Evolutionary conservation across 2,329 filamentous ascomycete species (phyloP).

Genomic region (Ophiostoma angusticollis): DNA sequence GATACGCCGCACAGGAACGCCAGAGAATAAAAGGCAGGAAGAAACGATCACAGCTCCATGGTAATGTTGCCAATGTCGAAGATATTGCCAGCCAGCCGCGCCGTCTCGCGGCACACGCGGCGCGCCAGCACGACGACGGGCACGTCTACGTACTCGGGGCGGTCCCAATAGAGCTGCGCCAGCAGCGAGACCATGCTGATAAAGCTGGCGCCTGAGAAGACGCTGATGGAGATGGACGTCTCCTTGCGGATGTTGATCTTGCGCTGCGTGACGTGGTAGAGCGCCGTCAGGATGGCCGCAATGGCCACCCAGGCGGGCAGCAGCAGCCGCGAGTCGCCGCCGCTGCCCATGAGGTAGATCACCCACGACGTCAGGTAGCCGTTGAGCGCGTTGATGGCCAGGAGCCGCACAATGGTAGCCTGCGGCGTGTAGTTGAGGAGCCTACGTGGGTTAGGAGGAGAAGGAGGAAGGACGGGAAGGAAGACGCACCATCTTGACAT

Average conservation of each 20-base stretch:
- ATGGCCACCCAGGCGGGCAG: conserved; percentile 70
- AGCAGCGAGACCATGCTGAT: conserved; percentile 61
- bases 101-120: conserved; percentile 8
- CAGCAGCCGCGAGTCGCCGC: conserved; percentile 55
- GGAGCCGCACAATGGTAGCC: conserved; percentile 66
- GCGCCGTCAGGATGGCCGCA: conserved; percentile 57
- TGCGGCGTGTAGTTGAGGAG: conserved; percentile 73
- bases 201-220: conserved; percentile 66
- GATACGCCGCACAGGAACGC: neutral
- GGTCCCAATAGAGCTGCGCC: conserved; percentile 50
- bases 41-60: conserved; percentile 8
- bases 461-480: neutral
- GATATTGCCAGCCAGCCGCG: conserved; percentile 10
- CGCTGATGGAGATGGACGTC: conserved; percentile 62
- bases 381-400: conserved; percentile 62
- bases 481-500: conserved; percentile 62
- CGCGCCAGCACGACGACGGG: conserved; percentile 37
- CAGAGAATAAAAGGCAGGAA: neutral
- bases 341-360: conserved; percentile 56
- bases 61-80: conserved; percentile 15
- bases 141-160: conserved; percentile 47
- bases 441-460: conserved; percentile 30
- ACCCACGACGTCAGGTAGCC: conserved; percentile 63
- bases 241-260: conserved; percentile 71
- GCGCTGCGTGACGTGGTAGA: conserved; percentile 66